Evolutionary conservation across 441 rosid species (phyloP), one percentile per base, ranked within the genome.

Genomic region (Pelargonium cotyledonis): DNA sequence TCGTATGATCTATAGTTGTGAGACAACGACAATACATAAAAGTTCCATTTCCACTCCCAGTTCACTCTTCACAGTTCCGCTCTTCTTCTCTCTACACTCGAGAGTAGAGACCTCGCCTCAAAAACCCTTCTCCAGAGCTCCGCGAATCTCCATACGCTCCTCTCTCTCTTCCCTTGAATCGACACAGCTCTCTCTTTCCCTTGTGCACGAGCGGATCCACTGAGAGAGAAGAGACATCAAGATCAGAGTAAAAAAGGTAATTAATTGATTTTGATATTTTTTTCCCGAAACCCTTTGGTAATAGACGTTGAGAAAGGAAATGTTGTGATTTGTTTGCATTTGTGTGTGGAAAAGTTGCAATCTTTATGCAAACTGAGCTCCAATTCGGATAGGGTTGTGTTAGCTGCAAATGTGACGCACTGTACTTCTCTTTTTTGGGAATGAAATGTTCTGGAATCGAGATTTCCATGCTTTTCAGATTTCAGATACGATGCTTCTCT

Each of bases 361-460:
- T 53, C 58, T 53, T 53, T 53, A 19, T 53, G 58, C 58, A 53
- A 53, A 53, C 16, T 53, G 58, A 53, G 58, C 58, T 53, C 58
- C 19, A 53, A 6, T 49, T 49, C 57, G n/a, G 5, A 3, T 31
- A 31, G 38, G 38, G 38, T 4, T 31, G 38, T 31, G 38, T 3
- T 49, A 49, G 57, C 57, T 49, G 57, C 6, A 11, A 49, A 49
- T 49, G 57, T 4, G 15, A 15, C 18, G 38, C 38, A 31, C 38
- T 31, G 38, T 4, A 31, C 38, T 31, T 31, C 6, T 31, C 23
- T 31, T 31, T 31, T 31, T 4, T 31, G 38, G 38, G 38, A 31
- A 31, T 31, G 38, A 4, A 31, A 31, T 49, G 57, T 11, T 49
- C 57, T 49, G 58, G 19, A 19, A 53, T 53, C 58, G 58, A 15